Percentiles rank a stretch among this genome's conserved stretches.
Evolutionary conservation across 768 basidiomycete species (phyloP).

Genomic region (Leccinum pellstonianum): DNA sequence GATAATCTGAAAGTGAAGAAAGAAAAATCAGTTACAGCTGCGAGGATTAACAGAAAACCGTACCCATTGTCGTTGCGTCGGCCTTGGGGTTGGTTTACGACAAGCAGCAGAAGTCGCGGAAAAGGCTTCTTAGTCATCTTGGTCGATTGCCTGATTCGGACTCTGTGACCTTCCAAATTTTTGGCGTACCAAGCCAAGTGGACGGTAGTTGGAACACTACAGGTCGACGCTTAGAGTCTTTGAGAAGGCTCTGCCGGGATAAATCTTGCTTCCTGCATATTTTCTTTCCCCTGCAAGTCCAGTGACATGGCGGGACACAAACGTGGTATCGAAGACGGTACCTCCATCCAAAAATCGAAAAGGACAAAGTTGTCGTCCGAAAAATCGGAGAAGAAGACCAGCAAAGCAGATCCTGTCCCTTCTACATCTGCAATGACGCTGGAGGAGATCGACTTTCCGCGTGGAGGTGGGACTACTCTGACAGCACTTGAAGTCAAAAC

Average conservation of each 20-base stretch:
- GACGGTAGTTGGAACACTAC: neutral
- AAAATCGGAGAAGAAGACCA: conserved; percentile 25
- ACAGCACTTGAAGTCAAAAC: conserved; percentile 89
- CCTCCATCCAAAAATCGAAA: conserved; percentile 52
- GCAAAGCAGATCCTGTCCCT: conserved; percentile 30
- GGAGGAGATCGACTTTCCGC: conserved; percentile 90
- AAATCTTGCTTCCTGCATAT: neutral
- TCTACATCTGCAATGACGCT: conserved; percentile 40
- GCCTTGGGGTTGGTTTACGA: conserved; percentile 8
- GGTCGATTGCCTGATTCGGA: conserved; percentile 18
- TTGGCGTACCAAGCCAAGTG: neutral
- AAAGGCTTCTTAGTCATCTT: neutral
- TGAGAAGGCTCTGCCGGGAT: neutral
- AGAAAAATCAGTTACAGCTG: conserved; percentile 7
- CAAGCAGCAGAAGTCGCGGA: neutral
- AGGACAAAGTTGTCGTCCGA: conserved; percentile 50
- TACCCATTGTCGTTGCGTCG: conserved; percentile 32
- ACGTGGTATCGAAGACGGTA: conserved; percentile 56
- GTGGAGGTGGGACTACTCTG: conserved; percentile 88
- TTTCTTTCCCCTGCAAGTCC: neutral
- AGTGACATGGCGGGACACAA: conserved; percentile 51
- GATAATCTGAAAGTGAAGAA: conserved; percentile 52
- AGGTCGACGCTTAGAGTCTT: neutral
- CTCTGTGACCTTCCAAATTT: neutral
- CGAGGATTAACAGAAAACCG: neutral